Evolutionary conservation across 768 basidiomycete genomes (phyloP).

Genomic region (Auriscalpium orientale): DNA sequence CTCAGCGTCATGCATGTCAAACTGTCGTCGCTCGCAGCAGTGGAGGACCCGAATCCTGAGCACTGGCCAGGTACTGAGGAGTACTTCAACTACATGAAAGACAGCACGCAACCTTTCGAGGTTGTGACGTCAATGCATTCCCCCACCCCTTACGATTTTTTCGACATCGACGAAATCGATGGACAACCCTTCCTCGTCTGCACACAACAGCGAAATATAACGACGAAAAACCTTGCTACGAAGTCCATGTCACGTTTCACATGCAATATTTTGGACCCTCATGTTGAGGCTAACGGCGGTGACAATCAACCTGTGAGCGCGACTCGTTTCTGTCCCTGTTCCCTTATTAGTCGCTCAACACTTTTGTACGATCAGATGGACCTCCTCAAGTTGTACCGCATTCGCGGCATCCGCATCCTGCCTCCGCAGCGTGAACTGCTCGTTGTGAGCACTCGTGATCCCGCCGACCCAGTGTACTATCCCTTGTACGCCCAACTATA

Average conservation of each 20-base stretch:
- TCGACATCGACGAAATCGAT: slow-evolving; percentile 9
- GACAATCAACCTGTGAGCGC: not conserved
- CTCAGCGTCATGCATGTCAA: slow-evolving; percentile 4
- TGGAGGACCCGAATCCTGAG: no score
- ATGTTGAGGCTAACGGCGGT: not conserved
- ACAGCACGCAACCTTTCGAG: slow-evolving; percentile 2
- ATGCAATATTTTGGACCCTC: not conserved
- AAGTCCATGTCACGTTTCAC: slow-evolving; percentile 8
- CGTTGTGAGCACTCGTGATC: slow-evolving; percentile 10
- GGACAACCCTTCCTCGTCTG: slow-evolving; percentile 3
- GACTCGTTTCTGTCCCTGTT: no score
- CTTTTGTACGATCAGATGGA: no score
- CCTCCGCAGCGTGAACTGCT: slow-evolving; percentile 11
- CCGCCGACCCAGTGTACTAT: slow-evolving; percentile 1
- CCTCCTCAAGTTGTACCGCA: slow-evolving; percentile 7
- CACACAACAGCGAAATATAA: slow-evolving; percentile 4
- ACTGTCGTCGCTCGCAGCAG: no score
- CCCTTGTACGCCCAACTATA: slow-evolving; percentile 8
- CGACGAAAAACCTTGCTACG: slow-evolving; percentile 9
- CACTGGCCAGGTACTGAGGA: not conserved
- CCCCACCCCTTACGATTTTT: slow-evolving; percentile 8
- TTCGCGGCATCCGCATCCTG: slow-evolving; percentile 13
- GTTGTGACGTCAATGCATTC: slow-evolving; percentile 6
- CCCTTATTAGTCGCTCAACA: no score
- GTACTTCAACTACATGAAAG: slow-evolving; percentile 5